These are phyloP conservation scores for Phoma sp. DNA, from an alignment of 2,329 filamentous ascomycete genomes.

Conservation along the genomic window DNA sequence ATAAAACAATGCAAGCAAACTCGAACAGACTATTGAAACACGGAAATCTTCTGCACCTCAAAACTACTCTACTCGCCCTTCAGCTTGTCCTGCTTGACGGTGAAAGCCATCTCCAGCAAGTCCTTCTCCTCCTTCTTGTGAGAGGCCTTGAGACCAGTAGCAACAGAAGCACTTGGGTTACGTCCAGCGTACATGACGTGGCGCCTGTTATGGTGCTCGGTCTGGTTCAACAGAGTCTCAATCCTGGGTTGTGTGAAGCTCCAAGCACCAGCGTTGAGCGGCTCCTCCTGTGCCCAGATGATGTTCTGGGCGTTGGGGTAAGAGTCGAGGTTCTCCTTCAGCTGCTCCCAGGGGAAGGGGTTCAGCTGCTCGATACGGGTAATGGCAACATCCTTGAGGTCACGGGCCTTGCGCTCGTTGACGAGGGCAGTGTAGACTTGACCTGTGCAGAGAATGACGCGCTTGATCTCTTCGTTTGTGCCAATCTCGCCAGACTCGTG, in stretches of 20 bases:
- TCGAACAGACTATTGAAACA: constrained; percentile 14
- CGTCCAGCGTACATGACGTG: constrained; percentile 97
- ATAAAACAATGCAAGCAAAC: constrained; percentile 28
- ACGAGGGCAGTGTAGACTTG: constrained; percentile 90
- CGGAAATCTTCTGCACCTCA: constrained; percentile 1
- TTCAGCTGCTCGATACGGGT: constrained; percentile 97
- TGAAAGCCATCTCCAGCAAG: constrained; percentile 71
- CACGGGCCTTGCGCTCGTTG: constrained; percentile 88
- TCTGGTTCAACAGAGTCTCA: constrained; percentile 94
- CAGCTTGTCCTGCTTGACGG: constrained; percentile 68
- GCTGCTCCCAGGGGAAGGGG: constrained; percentile 97
- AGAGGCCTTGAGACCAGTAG: constrained; percentile 85
- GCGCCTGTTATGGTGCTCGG: constrained; percentile 88
- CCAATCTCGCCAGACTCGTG: constrained; percentile 79
- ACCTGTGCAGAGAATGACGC: constrained; percentile 91
- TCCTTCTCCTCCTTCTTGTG: constrained; percentile 95
- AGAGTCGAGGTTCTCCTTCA: constrained; percentile 93
- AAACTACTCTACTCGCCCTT: constrained; percentile 63
- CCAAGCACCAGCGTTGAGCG: constrained; percentile 96
- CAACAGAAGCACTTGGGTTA: constrained; percentile 90
- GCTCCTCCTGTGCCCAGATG: constrained; percentile 97
- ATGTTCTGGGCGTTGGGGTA: constrained; percentile 98
- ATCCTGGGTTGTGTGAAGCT: constrained; percentile 96
- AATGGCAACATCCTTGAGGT: constrained; percentile 88
- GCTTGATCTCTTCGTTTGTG: constrained; percentile 84